phyloP scores from a whole-genome alignment of 208 protist species.

The Crithidia acanthocephali region DNA sequence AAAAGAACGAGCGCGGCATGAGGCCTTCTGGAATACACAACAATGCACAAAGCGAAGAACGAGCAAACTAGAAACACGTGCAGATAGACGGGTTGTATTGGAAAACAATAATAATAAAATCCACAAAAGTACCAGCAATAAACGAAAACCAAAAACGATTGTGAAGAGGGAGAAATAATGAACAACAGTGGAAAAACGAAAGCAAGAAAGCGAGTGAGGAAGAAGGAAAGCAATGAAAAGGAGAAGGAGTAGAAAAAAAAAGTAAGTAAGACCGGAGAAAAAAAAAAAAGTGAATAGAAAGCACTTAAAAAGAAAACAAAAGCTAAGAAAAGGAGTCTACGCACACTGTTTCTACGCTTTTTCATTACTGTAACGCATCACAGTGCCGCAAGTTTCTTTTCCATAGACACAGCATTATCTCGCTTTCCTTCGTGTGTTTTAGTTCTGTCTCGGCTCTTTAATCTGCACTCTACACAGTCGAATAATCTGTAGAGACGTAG shows the following conservation, averaged over 20 bases:
- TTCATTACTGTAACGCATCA: not conserved
- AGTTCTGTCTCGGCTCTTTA: too few relatives aligned
- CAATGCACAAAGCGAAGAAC: conserved; percentile 2
- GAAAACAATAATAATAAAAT: too few relatives aligned
- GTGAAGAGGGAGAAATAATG: not conserved
- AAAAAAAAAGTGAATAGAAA: not conserved
- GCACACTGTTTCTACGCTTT: too few relatives aligned
- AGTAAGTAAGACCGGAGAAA: not conserved
- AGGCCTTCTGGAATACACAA: too few relatives aligned
- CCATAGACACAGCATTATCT: too few relatives aligned
- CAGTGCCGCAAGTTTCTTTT: too few relatives aligned
- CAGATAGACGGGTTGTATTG: too few relatives aligned
- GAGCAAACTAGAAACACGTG: too few relatives aligned
- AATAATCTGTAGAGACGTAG: too few relatives aligned
- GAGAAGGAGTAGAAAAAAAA: not conserved
- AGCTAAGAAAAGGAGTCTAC: not conserved
- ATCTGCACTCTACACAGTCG: too few relatives aligned
- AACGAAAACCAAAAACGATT: too few relatives aligned
- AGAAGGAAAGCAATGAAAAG: not conserved
- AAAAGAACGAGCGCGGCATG: conserved; percentile 15
- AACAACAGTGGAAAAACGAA: conserved; percentile 1
- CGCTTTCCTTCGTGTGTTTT: too few relatives aligned
- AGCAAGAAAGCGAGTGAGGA: not conserved
- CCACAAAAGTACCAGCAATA: conserved; percentile 12
- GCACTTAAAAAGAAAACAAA: not conserved